Evolutionary conservation across 306 rosid genomes (phyloP).

Genomic region (Potentilla sterilis): DNA sequence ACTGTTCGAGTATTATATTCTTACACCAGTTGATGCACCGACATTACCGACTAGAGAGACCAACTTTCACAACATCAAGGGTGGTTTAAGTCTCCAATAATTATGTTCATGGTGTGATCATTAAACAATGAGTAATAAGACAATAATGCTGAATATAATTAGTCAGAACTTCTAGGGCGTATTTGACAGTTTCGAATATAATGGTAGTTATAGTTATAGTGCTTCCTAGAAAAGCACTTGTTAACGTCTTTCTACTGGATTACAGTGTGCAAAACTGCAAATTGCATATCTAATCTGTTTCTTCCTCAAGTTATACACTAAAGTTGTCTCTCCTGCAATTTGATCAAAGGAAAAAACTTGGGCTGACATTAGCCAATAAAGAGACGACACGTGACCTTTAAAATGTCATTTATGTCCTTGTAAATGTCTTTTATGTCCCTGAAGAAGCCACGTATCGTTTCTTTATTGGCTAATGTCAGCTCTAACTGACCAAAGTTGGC

Average conservation of each 20-base stretch:
- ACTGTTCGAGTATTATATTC: background rate
- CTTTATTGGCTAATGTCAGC: too few relatives aligned
- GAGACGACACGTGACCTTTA: too few relatives aligned
- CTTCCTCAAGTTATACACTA: background rate
- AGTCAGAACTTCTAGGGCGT: background rate
- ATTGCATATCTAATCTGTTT: background rate
- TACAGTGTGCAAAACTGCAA: background rate
- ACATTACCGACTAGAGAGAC: slow-evolving; percentile 13
- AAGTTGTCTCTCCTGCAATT: too few relatives aligned
- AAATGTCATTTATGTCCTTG: too few relatives aligned
- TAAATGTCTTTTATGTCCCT: too few relatives aligned
- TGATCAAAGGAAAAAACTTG: too few relatives aligned
- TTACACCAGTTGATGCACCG: slow-evolving; percentile 14
- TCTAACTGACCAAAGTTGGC: too few relatives aligned
- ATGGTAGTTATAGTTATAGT: background rate
- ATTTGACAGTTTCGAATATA: background rate
- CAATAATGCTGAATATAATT: background rate
- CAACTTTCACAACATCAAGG: slow-evolving; percentile 2
- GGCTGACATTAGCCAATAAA: too few relatives aligned
- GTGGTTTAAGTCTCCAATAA: background rate
- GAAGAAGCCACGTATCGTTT: too few relatives aligned
- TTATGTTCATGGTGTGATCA: background rate
- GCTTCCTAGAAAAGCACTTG: background rate
- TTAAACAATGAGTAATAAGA: background rate
- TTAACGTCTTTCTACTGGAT: background rate